These are phyloP conservation scores for Teunomyces gatunensis DNA, from an alignment of 805 yeast species.

Conservation along the genomic window DNA sequence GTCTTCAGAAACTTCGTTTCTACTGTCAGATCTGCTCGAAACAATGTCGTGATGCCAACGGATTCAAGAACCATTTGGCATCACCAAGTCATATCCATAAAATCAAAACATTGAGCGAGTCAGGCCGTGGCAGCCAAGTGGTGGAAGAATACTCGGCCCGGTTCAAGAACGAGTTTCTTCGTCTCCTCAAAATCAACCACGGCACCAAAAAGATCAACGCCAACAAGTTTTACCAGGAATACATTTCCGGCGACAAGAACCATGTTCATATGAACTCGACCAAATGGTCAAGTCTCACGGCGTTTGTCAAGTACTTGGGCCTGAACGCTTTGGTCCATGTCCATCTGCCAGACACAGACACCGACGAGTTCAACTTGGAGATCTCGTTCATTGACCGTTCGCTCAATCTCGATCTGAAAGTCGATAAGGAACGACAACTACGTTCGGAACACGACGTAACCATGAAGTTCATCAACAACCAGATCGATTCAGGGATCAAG, in stretches of 20 bases:
- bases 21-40: constrained; percentile 91
- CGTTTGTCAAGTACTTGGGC: constrained; percentile 63
- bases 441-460: constrained; percentile 47
- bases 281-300: constrained; percentile 66
- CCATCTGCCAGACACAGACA: constrained; percentile 25
- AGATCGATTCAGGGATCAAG: constrained; percentile 32
- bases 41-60: constrained; percentile 95
- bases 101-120: constrained; percentile 33
- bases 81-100: constrained; percentile 74
- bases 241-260: constrained; percentile 67
- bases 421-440: constrained; percentile 29
- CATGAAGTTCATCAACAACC: constrained; percentile 45
- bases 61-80: constrained; percentile 84
- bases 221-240: constrained; percentile 87
- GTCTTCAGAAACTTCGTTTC: constrained; percentile 80
- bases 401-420: constrained; percentile 22
- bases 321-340: constrained; percentile 56
- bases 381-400: constrained; percentile 29
- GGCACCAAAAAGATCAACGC: constrained; percentile 80
- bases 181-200: constrained; percentile 61
- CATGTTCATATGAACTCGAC: constrained; percentile 94
- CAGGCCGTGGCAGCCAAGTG: constrained; percentile 45
- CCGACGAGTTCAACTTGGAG: constrained; percentile 36
- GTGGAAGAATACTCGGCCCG: constrained; percentile 57
- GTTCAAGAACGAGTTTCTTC: constrained; percentile 65